Conservation (phyloP, 2,329 filamentous ascomycete species). For the Fusarium oxysporum region DNA sequence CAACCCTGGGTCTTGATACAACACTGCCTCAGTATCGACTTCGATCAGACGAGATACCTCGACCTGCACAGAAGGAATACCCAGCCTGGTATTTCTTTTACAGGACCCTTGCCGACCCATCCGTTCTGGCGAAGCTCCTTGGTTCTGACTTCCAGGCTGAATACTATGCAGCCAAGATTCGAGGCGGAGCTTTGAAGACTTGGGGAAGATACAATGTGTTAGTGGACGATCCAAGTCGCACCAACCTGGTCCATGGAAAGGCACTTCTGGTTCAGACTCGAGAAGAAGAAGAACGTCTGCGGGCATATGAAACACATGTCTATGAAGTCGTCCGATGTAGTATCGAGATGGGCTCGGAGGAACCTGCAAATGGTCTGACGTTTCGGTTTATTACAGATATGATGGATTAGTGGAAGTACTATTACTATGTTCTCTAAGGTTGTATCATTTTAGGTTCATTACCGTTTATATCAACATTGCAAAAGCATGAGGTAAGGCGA, state of each 20-base stretch:
- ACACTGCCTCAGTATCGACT: conserved; percentile 9
- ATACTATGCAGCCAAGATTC: neutral
- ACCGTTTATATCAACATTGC: too few species aligned
- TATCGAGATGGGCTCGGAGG: neutral
- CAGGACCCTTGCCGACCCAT: neutral
- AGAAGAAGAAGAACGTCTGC: conserved; percentile 3
- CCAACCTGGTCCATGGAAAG: neutral
- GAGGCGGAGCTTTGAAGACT: neutral
- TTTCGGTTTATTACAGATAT: conserved; percentile 7
- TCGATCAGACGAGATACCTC: accelerated
- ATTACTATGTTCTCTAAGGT: too few species aligned
- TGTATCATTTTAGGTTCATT: too few species aligned
- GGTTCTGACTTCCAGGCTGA: neutral
- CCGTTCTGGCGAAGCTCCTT: neutral
- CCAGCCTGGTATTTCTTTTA: conserved; percentile 27
- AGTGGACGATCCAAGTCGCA: neutral
- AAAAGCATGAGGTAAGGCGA: too few species aligned
- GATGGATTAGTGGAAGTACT: neutral
- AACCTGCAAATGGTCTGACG: neutral
- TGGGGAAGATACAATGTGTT: conserved; percentile 10
- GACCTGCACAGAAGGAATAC: neutral
- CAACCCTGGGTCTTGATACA: conserved; percentile 13
- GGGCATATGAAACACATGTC: conserved; percentile 1
- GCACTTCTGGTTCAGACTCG: neutral
- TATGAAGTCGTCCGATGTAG: conserved; percentile 4